These are phyloP conservation scores for Vickermania ingenoplastis DNA, from an alignment of 208 protist genomes.

Conservation along the genomic window DNA sequence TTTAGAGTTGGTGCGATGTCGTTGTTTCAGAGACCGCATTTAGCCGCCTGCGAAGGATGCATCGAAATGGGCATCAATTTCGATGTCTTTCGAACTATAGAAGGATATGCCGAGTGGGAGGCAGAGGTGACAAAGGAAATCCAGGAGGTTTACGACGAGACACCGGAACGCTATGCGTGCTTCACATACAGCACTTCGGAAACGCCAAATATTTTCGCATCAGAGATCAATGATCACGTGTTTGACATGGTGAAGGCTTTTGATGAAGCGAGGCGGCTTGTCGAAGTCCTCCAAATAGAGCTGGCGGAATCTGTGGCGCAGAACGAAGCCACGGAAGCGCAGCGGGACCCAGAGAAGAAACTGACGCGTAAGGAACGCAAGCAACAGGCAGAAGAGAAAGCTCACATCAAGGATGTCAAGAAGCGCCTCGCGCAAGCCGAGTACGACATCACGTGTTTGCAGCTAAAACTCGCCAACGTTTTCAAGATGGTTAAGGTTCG, in stretches of 20 bases:
- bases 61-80: slow-evolving; percentile 48
- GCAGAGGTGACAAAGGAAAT: slow-evolving; percentile 37
- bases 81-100: slow-evolving; percentile 19
- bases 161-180: neutral
- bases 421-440: slow-evolving; percentile 11
- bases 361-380: slow-evolving; percentile 12
- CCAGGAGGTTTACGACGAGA: slow-evolving; percentile 21
- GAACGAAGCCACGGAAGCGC: slow-evolving; percentile 5
- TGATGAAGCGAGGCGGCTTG: slow-evolving; percentile 17
- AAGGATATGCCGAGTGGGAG: slow-evolving; percentile 29
- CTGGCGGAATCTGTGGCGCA: slow-evolving; percentile 6
- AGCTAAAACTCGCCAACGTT: slow-evolving; percentile 35
- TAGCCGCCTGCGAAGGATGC: slow-evolving; percentile 18
- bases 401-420: slow-evolving; percentile 9
- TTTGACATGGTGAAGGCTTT: slow-evolving; percentile 35
- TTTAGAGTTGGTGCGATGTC: no score
- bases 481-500: slow-evolving; percentile 47
- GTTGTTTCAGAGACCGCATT: slow-evolving; percentile 56
- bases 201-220: slow-evolving; percentile 17
- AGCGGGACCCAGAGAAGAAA: slow-evolving; percentile 12
- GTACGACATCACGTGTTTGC: slow-evolving; percentile 26
- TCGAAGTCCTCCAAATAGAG: slow-evolving; percentile 5
- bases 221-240: slow-evolving; percentile 21
- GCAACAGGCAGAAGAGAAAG: slow-evolving; percentile 18
- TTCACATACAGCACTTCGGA: slow-evolving; percentile 46